Base-by-base conservation (phyloP, 108 stramenopile genomes). In the Conticribra weissflogii region DNA sequence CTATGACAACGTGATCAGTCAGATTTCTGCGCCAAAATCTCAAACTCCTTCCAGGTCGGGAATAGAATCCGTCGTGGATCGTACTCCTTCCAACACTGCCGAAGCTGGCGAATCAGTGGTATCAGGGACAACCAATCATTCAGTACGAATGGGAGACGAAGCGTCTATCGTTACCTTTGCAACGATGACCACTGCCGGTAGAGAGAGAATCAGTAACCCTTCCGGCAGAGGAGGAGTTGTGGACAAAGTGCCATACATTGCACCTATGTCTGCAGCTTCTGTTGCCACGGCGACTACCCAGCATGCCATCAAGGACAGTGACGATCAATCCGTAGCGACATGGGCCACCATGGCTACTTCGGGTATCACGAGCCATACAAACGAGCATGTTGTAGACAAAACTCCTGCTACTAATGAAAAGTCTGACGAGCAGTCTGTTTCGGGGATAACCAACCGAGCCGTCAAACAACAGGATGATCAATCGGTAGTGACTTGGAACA, bases 311-410 rank as follows among this genome's bases (percentile, higher is more conserved):
- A 69, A 56, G 17, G n/a, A 48, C 1, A 63, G 54, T 12, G 76
- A 78, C n/a, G 76, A 78, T 70, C 76, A 78, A 57, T 64, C 62
- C 47, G 76, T 78, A 41, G 76, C 63, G 0, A 78, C 76, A 19
- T 78, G 76, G 76, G 63, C 56, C 41, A 78, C 76, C 15, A 68
- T 70, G 63, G 50, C 76, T 16, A 70, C 76, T 18, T 25, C 47
- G 25, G 59, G 22, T 54, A 33, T 47, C 5, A 45, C 12, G 15
- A 24, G 24, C 46, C 28, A 58, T 59, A 28, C 19, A 1, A 45
- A 36, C 31, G 41, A 48, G 15, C 54, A 51, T 48, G 46, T 55
- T 29, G 66, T 67, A 14, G 66, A 66, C 55, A 34, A 33, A 5
- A 34, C 45, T 1, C 75, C 66, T 17, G 21, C 54, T 15, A 33